phyloP scores from a whole-genome alignment of 1,139 yeast species.

The Pichia kudriavzevii region DNA sequence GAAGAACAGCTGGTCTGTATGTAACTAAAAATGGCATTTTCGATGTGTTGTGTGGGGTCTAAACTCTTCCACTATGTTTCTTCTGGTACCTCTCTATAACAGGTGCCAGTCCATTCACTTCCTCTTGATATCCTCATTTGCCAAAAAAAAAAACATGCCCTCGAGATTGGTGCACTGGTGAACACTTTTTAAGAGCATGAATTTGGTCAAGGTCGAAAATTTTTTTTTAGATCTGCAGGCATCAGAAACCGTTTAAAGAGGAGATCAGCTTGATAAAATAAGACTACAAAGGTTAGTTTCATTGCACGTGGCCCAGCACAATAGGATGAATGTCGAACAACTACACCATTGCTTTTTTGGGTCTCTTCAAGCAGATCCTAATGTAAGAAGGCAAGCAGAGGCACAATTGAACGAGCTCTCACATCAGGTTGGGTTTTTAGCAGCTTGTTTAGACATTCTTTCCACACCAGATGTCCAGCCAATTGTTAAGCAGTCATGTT shows the following conservation, averaged over 20 bases:
- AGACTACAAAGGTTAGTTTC: too few species aligned
- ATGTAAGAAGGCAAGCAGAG: slow-evolving; percentile 64
- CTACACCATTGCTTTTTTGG: slow-evolving; percentile 75
- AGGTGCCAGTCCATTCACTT: too few species aligned
- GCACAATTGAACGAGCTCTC: slow-evolving; percentile 51
- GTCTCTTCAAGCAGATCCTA: slow-evolving; percentile 65
- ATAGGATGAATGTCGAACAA: slow-evolving; percentile 66
- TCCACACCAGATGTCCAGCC: slow-evolving; percentile 45
- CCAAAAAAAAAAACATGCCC: slow-evolving; percentile 9
- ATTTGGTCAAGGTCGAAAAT: too few species aligned
- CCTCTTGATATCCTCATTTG: slow-evolving; percentile 15
- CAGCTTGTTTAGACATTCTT: slow-evolving; percentile 76
- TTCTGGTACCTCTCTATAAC: too few species aligned
- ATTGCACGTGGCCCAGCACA: too few species aligned
- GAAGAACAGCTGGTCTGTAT: slow-evolving; percentile 29
- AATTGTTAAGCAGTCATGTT: slow-evolving; percentile 68
- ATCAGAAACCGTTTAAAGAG: too few species aligned
- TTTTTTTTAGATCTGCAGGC: too few species aligned
- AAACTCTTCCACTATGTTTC: too few species aligned
- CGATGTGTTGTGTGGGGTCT: slow-evolving; percentile 1
- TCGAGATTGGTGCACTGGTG: slow-evolving; percentile 4
- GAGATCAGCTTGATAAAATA: too few species aligned
- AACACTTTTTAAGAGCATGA: not conserved
- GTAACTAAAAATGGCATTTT: slow-evolving; percentile 24
- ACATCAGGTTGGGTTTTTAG: slow-evolving; percentile 62